Conservation (phyloP, 768 basidiomycete genomes). For the Candolleomyces efflorescens region DNA sequence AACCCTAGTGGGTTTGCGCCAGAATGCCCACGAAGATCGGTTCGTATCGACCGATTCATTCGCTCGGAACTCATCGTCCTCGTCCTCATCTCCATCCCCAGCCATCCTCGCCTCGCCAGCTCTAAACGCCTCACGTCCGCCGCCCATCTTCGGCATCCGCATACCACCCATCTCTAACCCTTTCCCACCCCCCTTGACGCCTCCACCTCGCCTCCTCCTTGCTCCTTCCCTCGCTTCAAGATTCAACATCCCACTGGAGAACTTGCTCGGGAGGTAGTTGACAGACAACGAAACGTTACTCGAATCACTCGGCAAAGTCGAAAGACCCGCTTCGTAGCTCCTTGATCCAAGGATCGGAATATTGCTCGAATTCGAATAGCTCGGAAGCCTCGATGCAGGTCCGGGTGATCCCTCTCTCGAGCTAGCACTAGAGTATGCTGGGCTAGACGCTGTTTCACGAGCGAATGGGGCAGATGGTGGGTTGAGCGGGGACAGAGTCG, state of each 20-base stretch:
- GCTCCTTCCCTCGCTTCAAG: constrained; percentile 28
- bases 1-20: not conserved
- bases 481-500: not conserved
- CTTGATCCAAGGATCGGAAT: constrained; percentile 3
- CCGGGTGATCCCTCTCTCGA: not conserved
- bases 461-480: not conserved
- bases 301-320: not conserved
- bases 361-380: not conserved
- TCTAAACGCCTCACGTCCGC: constrained; percentile 65
- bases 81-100: constrained; percentile 48
- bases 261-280: constrained; percentile 25
- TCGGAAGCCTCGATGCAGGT: not conserved
- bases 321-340: not conserved
- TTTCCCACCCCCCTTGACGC: constrained; percentile 23
- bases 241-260: constrained; percentile 27
- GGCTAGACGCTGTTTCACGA: not conserved
- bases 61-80: constrained; percentile 42
- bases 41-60: not conserved
- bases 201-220: constrained; percentile 28
- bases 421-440: not conserved
- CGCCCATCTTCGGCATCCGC: constrained; percentile 55
- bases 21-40: not conserved
- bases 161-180: constrained; percentile 9
- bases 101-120: constrained; percentile 51
- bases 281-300: constrained; percentile 21